Evolutionary conservation across 2,329 filamentous ascomycete species (phyloP).

Genomic region (Fusarium pseudonygamai): DNA sequence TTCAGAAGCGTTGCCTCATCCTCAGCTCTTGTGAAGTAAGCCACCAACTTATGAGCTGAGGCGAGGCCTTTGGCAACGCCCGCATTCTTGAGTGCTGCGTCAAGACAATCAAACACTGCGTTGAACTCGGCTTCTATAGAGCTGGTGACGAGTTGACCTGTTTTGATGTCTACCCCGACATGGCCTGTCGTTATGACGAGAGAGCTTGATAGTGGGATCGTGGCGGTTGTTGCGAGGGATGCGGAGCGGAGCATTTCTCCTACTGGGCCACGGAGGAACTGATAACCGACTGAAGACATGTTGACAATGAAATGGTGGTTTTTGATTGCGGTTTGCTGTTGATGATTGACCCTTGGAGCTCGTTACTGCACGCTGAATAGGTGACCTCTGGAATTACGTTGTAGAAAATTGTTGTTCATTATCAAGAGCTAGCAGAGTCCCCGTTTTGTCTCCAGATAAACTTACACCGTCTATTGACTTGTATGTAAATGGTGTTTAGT

Average conservation of each 20-base stretch:
- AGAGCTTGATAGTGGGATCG: not conserved
- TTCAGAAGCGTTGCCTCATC: not conserved
- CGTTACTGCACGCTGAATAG: no score
- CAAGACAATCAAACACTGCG: not conserved
- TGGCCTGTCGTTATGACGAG: not conserved
- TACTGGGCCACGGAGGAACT: not conserved
- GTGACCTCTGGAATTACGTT: not conserved
- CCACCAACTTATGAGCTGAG: not conserved
- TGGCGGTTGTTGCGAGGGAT: not conserved
- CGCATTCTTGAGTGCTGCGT: not conserved
- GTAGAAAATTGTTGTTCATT: accelerated
- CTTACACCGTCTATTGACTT: not conserved
- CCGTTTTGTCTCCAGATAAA: not conserved
- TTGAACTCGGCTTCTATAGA: not conserved
- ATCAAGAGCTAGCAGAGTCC: not conserved
- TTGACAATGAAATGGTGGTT: no score
- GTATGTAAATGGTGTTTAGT: not conserved
- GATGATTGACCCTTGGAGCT: no score
- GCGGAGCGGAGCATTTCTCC: not conserved
- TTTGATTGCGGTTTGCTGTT: not conserved
- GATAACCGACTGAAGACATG: not conserved
- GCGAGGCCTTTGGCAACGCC: accelerated
- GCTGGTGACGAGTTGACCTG: not conserved
- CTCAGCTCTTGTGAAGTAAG: not conserved
- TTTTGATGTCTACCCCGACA: not conserved